phyloP scores from a whole-genome alignment of 192 early-diverging fungal genomes.

The Allomyces arbusculus region DNA sequence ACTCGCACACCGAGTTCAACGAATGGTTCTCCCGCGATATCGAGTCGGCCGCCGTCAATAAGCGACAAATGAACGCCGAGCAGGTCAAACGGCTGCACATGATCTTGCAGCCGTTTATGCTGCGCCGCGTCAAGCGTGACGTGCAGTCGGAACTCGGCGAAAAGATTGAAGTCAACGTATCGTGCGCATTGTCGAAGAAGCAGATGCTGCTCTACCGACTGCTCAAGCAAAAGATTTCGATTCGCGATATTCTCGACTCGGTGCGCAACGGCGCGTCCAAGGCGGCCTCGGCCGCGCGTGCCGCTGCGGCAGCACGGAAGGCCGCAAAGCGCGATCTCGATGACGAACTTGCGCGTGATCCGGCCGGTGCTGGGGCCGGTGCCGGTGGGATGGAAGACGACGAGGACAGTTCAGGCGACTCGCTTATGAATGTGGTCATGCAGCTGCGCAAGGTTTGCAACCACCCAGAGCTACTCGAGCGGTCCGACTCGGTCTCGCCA shows the following conservation, averaged over 20 bases:
- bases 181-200: slow-evolving; percentile 52
- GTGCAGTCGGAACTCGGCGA: slow-evolving; percentile 78
- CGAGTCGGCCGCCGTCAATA: slow-evolving; percentile 72
- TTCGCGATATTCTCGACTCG: slow-evolving; percentile 51
- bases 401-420: slow-evolving; percentile 52
- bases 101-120: slow-evolving; percentile 90
- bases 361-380: too few species aligned
- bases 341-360: slow-evolving; percentile 41
- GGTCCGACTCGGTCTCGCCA: slow-evolving; percentile 59
- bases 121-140: slow-evolving; percentile 72
- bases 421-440: slow-evolving; percentile 86
- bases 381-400: slow-evolving; percentile 23
- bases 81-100: slow-evolving; percentile 69
- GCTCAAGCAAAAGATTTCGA: slow-evolving; percentile 56
- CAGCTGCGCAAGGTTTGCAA: slow-evolving; percentile 81
- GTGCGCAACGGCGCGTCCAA: slow-evolving; percentile 12
- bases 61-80: slow-evolving; percentile 55
- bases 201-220: slow-evolving; percentile 53
- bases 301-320: slow-evolving; percentile 68
- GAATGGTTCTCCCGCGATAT: slow-evolving; percentile 91
- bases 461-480: slow-evolving; percentile 72
- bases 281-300: slow-evolving; percentile 30
- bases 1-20: slow-evolving; percentile 79
- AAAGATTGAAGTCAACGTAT: slow-evolving; percentile 70
- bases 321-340: slow-evolving; percentile 70